Base-by-base conservation (phyloP, 2,329 filamentous ascomycete species). In the Colletotrichum theobromicola region DNA sequence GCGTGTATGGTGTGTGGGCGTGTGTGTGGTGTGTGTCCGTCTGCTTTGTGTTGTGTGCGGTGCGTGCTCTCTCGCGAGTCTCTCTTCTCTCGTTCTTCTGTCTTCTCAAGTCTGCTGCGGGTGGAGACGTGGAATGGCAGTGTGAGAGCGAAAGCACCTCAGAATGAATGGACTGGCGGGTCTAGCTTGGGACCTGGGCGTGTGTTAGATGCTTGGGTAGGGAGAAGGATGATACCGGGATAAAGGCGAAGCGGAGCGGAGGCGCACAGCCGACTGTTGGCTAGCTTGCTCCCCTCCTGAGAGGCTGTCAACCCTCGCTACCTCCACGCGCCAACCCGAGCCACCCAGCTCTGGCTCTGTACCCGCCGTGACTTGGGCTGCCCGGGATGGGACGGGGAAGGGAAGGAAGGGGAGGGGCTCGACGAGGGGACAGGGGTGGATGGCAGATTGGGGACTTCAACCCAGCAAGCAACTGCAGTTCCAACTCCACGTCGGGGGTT, bases 141-240 rank as follows among this genome's bases (percentile, higher is more conserved):
- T n/a, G 66, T 46, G 37, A 46, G 37, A 46, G 18, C 37, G 37
- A 46, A 18, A 46, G 37, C 37, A 46, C 37, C 18, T 46, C 65
- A 60, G 26, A 37, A 46, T 58, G 32, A 32, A 73, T 57, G 58
- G 72, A 67, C 32, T 69, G 64, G 73, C 73, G 73, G 73, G 73
- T 73, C 72, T 73, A 73, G 73, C 73, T 72, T 53, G 63, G 64
- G 69, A 75, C 57, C 69, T 68, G 63, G 69, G 72, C 70, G 64
- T 75, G 58, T 75, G 70, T 75, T 73, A 67, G 72, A 72, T 75
- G 69, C 68, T 74, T 74, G 67, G 72, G 69, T 73, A 69, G 73
- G 69, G 64, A 75, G 70, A 60, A 75, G 73, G 73, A 74, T 75
- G 73, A 75, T 75, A 73, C 73, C 70, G 73, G 73, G 73, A 75